phyloP scores from a whole-genome alignment of 192 early-diverging fungal species.

The Backusella sp. region DNA sequence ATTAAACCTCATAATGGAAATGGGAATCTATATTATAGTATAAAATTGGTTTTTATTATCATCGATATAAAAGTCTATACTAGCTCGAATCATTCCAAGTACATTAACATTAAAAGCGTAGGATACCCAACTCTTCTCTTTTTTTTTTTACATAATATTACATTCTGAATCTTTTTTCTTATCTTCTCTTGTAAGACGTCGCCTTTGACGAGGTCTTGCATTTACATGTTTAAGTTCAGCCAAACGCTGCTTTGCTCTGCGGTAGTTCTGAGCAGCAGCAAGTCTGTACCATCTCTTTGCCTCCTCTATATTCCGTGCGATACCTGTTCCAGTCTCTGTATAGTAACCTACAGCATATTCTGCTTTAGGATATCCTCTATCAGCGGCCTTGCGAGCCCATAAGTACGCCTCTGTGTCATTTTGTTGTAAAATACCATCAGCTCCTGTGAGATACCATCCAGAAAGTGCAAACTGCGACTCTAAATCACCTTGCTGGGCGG shows the following conservation, averaged over 20 bases:
- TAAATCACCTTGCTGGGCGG: constrained; percentile 90
- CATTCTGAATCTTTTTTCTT: constrained; percentile 23
- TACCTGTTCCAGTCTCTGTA: constrained; percentile 88
- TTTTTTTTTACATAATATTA: constrained; percentile 28
- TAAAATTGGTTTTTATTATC: background rate
- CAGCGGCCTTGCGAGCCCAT: constrained; percentile 96
- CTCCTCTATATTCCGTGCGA: constrained; percentile 72
- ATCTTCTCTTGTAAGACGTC: constrained; percentile 15
- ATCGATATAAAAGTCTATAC: background rate
- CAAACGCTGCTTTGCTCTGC: constrained; percentile 77
- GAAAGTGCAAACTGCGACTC: constrained; percentile 95
- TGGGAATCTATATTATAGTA: background rate
- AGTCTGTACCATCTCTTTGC: constrained; percentile 87
- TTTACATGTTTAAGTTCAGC: constrained; percentile 68
- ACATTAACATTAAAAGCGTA: background rate
- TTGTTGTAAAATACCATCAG: constrained; percentile 85
- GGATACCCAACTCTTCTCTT: background rate
- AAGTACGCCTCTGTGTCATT: constrained; percentile 94
- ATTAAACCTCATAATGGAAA: background rate
- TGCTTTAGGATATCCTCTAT: constrained; percentile 91
- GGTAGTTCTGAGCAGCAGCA: constrained; percentile 83
- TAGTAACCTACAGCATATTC: constrained; percentile 98
- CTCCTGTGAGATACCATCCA: constrained; percentile 94
- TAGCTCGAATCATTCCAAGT: background rate
- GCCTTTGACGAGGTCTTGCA: constrained; percentile 25